A percentile compares a stretch with the other conserved stretches of the same genome.
Evolutionary conservation across 768 basidiomycete species (phyloP).

Genomic region (Hygrocybe punicea): DNA sequence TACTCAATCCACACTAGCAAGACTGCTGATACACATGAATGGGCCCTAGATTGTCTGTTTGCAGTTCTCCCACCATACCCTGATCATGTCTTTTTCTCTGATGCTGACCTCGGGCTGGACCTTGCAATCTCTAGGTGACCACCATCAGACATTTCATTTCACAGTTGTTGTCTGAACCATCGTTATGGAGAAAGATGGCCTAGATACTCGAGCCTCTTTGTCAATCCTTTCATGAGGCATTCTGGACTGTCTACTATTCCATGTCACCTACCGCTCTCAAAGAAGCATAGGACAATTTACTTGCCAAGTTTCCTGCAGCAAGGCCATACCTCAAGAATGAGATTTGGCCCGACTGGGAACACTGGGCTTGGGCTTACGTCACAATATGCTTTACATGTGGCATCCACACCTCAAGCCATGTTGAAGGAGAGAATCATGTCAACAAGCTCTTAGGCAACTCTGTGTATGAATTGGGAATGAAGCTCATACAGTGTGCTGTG

Average conservation of each 20-base stretch:
- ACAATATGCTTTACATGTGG: constrained; percentile 29
- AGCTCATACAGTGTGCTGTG: too few species aligned
- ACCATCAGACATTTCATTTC: too few species aligned
- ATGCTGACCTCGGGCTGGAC: too few species aligned
- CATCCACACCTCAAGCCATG: constrained; percentile 31
- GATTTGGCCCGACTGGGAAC: constrained; percentile 27
- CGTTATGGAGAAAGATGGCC: constrained; percentile 7
- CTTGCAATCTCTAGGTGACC: too few species aligned
- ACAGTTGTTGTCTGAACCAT: constrained; percentile 22
- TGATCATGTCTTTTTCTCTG: too few species aligned
- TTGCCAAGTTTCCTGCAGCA: constrained; percentile 12
- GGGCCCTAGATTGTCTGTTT: too few species aligned
- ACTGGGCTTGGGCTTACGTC: constrained; percentile 17
- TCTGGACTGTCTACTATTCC: constrained; percentile 30
- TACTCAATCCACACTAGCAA: too few species aligned
- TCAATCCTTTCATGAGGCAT: constrained; percentile 21
- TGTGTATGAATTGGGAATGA: too few species aligned
- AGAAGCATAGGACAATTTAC: constrained; percentile 15
- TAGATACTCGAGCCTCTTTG: too few species aligned
- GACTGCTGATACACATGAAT: too few species aligned
- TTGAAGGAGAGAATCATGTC: constrained; percentile 30
- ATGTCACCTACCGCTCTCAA: constrained; percentile 33
- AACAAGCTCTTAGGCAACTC: constrained; percentile 23
- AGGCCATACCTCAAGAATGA: constrained; percentile 26
- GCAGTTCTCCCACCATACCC: too few species aligned